Base-by-base conservation (phyloP, 352 stramenopile genomes). In the Pythium rishiriense region DNA sequence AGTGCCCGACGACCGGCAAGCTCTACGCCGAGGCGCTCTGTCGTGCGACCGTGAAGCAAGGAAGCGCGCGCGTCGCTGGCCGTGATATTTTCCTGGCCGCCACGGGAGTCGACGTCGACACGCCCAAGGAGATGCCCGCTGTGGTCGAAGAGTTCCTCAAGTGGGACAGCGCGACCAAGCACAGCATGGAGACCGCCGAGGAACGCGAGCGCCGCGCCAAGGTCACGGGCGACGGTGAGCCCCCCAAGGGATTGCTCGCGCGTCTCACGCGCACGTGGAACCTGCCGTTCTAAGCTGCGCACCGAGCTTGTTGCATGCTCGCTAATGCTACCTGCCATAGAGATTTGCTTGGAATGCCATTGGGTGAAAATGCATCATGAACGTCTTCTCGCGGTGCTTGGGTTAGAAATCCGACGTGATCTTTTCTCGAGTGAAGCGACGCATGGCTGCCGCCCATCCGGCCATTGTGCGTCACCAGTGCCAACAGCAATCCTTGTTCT, bases 141-240 rank as follows among this genome's bases (percentile, higher is more conserved):
- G 58, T 74, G 21, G 66, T 78, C 4, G 39, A 66, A 31, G 67
- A 78, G 15, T 75, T 74, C 35, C 67, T 78, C 37, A 70, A 70
- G 49, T 78, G 70, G 70, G 70, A 78, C 24, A 59, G 52, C 9
- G 56, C 70, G 24, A 68, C 70, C 6, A 63, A 57, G 33, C 31
- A 69, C 21, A 75, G 56, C 50, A 78, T 78, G 62, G 69, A 78
- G 58, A 52, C 62, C 9, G 22, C 45, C 8, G 68, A 74, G 47
- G 62, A 74, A 29, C 57, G 50, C 48, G 68, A 70, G 43, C 51
- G 39, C 26, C 52, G 62, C 37, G 33, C 62, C 39, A 60, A 60
- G 37, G 62, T 60, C 19, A 69, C 66, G 11, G 59, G 49, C 17
- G 49, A 58, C 19, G 46, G 33, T 15, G 33, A 48, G 31, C 61